phyloP scores from a whole-genome alignment of 108 stramenopile genomes.

The Pseudonitzschia multiseries region DNA sequence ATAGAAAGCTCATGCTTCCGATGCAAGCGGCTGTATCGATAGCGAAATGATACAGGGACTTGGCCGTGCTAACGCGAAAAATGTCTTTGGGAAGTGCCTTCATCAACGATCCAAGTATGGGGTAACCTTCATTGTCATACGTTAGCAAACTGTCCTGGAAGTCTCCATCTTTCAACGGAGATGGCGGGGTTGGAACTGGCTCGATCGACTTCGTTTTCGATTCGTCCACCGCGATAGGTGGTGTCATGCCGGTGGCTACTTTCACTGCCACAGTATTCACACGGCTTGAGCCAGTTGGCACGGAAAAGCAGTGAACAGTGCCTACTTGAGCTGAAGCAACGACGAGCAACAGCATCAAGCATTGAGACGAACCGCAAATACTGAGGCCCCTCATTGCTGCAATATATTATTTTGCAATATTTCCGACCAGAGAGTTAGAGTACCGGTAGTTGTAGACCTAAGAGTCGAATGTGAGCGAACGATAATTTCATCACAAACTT shows the following conservation, averaged over 20 bases:
- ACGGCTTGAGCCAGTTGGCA: not conserved
- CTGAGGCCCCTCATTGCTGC: not conserved
- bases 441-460: too few relatives aligned
- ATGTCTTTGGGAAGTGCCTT: conserved; percentile 63
- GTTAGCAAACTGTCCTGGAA: not conserved
- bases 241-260: not conserved
- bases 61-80: conserved; percentile 51
- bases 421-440: not conserved
- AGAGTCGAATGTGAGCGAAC: too few relatives aligned
- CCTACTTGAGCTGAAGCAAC: not conserved
- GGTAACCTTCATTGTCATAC: conserved; percentile 12
- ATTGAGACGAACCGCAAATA: not conserved
- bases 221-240: not conserved
- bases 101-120: conserved; percentile 40
- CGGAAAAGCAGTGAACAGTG: not conserved
- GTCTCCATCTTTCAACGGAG: not conserved
- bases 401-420: not conserved
- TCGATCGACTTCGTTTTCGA: not conserved
- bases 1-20: conserved; percentile 50
- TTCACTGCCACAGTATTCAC: not conserved
- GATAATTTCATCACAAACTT: too few relatives aligned
- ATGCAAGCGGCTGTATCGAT: conserved; percentile 50
- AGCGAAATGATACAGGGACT: conserved; percentile 56
- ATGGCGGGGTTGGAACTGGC: not conserved
- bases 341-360: not conserved